phyloP scores from a whole-genome alignment of 2,329 filamentous ascomycete species.

The Penicillium paneum region DNA sequence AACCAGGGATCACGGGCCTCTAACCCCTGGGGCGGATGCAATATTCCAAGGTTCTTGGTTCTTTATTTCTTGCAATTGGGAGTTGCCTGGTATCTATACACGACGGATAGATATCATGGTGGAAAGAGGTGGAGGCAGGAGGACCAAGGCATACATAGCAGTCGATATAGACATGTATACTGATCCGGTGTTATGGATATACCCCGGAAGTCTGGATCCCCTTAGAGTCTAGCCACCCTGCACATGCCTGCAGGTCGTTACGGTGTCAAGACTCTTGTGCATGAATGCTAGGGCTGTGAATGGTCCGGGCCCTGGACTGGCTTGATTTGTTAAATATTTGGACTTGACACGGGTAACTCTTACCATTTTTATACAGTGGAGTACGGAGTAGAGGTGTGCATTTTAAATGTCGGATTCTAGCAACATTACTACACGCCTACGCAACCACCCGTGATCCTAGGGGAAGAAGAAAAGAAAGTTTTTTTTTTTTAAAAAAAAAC shows the following conservation, averaged over 20 bases:
- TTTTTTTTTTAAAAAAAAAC: not conserved
- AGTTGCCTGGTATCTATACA: too few relatives aligned
- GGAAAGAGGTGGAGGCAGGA: not conserved
- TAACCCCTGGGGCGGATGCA: not conserved
- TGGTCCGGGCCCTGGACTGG: not conserved
- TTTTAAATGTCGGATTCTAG: slow-evolving; percentile 1
- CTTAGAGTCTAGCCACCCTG: slow-evolving; percentile 5
- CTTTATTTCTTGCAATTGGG: not conserved
- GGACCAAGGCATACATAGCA: not conserved
- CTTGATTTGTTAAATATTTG: not conserved
- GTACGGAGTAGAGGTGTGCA: slow-evolving; percentile 9
- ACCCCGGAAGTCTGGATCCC: slow-evolving; percentile 6
- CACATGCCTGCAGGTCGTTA: slow-evolving; percentile 14
- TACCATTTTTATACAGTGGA: not conserved
- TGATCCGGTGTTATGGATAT: not conserved
- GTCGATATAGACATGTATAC: not conserved
- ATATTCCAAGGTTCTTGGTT: not conserved
- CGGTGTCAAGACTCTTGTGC: slow-evolving; percentile 15
- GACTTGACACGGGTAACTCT: not conserved
- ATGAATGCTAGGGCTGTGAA: slow-evolving; percentile 4
- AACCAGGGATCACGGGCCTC: not conserved
- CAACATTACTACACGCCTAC: slow-evolving; percentile 9
- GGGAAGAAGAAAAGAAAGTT: slow-evolving; percentile 11
- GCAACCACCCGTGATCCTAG: slow-evolving; percentile 21
- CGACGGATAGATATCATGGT: not conserved